Base-by-base conservation (phyloP, 1,284 basidiomycete genomes). In the Hemileia vastatrix region DNA sequence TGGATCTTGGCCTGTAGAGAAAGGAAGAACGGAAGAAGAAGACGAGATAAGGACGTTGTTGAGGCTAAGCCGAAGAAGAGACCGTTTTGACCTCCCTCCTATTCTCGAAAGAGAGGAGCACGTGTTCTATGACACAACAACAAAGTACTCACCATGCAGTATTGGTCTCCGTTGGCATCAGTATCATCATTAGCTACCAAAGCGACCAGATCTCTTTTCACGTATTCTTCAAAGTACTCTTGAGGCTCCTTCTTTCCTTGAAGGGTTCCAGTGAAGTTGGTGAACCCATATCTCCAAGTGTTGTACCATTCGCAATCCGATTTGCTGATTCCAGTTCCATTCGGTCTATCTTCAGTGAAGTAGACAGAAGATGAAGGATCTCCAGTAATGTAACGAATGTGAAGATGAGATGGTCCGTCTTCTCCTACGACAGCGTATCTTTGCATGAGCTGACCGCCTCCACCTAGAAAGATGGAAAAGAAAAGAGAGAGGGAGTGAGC, bases 211-310 rank as follows among this genome's bases (percentile, higher is more conserved):
- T 75, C 73, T 9, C 73, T 67, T 3, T 21, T 53, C 33, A 71
- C 62, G 58, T 69, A 72, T 27, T 67, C 66, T 0, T 54, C 55
- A 55, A 74, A 75, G 54, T 74, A 73, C 47, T 67, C 55, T 15
- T 66, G 44, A 0, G 71, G 70, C 6, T 58, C 60, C 48, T 68
- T 64, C 4, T 66, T 64, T 5, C 67, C 68, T 13, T 63, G 45
- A 5, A 66, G 53, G 1, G 70, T 73, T 4, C 68, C 67, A 18
- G 66, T 67, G 52, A 71, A 71, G 63, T 71, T 68, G 23, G 49
- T 49, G 45, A 73, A 75, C 0, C 73, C 73, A 48, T 75, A 75
- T 8, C 73, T 60, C 71, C 71, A 75, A 5, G 68, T 68, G 65
- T 75, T 70, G 67, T 67, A 75, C 13, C 65, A 50, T 0, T 66